Evolutionary conservation across 805 yeast genomes (phyloP).

Genomic region (Blastobotrys parvus): DNA sequence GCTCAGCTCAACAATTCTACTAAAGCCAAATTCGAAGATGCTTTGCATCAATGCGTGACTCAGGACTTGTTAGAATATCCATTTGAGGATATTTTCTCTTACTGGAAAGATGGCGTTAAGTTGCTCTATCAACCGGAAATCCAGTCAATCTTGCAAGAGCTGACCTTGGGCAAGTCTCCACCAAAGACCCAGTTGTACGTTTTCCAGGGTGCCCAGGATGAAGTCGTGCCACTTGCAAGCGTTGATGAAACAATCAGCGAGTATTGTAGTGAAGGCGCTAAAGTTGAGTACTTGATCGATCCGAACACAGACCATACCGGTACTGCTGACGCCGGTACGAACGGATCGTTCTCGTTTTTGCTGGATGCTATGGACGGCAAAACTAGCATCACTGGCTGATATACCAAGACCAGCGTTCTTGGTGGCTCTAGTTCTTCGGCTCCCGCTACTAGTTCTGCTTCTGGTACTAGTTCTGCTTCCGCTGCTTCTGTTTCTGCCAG

Average conservation of each 20-base stretch:
- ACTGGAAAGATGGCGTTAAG: constrained; percentile 15
- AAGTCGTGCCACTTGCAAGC: constrained; percentile 13
- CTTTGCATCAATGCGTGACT: constrained; percentile 13
- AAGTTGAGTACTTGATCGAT: constrained; percentile 8
- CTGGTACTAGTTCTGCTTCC: background rate
- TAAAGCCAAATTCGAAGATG: constrained; percentile 3
- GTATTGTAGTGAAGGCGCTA: constrained; percentile 16
- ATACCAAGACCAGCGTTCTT: background rate
- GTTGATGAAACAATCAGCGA: constrained; percentile 14
- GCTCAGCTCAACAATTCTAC: constrained; percentile 6
- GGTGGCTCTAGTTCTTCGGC: background rate
- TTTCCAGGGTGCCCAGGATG: constrained; percentile 20
- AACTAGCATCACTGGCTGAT: background rate
- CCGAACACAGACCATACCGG: constrained; percentile 12
- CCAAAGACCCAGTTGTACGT: constrained; percentile 18
- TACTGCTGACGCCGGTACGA: constrained; percentile 9
- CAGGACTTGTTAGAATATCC: constrained; percentile 11
- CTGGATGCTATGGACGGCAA: background rate
- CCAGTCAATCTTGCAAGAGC: constrained; percentile 10
- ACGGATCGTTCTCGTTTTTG: constrained; percentile 8
- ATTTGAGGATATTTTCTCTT: constrained; percentile 14
- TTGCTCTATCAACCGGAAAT: constrained; percentile 11
- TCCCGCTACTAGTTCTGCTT: background rate
- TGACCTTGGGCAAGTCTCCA: constrained; percentile 12
- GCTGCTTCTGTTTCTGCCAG: background rate